Conservation (phyloP, 495 filamentous ascomycete species). For the Bacidia rubella region DNA sequence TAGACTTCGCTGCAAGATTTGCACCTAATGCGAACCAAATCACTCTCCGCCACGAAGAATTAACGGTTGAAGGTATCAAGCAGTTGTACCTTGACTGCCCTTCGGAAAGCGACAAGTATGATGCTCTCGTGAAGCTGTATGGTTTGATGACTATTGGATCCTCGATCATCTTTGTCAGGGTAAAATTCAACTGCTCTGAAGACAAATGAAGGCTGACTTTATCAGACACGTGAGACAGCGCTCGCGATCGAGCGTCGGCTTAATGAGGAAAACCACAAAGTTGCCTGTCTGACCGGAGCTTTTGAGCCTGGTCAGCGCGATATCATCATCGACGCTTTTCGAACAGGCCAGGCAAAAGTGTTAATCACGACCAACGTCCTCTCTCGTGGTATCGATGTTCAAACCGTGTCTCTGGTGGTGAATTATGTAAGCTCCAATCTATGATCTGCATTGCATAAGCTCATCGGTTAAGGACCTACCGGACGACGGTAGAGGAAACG, state of each 20-base stretch:
- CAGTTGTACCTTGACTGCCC: slow-evolving; percentile 93
- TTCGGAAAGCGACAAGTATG: slow-evolving; percentile 69
- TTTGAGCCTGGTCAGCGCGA: slow-evolving; percentile 77
- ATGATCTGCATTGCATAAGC: background rate
- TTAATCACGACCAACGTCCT: slow-evolving; percentile 97
- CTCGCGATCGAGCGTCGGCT: slow-evolving; percentile 72
- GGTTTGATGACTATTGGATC: slow-evolving; percentile 90
- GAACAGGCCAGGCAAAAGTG: slow-evolving; percentile 78
- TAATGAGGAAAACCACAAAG: slow-evolving; percentile 76
- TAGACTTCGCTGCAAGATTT: slow-evolving; percentile 63
- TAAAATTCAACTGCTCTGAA: slow-evolving; percentile 27
- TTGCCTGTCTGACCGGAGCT: slow-evolving; percentile 74
- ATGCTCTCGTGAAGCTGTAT: slow-evolving; percentile 78
- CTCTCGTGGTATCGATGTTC: slow-evolving; percentile 92
- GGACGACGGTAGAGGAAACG: slow-evolving; percentile 29
- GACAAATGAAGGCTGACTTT: slow-evolving; percentile 2
- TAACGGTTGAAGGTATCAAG: slow-evolving; percentile 92
- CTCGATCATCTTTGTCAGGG: slow-evolving; percentile 94
- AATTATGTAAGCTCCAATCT: slow-evolving; percentile 54
- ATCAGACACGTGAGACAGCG: slow-evolving; percentile 67
- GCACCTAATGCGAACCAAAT: slow-evolving; percentile 78
- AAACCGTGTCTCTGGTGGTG: slow-evolving; percentile 91
- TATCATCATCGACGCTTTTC: slow-evolving; percentile 74
- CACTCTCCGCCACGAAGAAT: slow-evolving; percentile 74
- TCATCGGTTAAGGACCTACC: slow-evolving; percentile 41